These are phyloP conservation scores for Przewalskia tangutica DNA, from an alignment of 257 asterid genomes.

Conservation along the genomic window DNA sequence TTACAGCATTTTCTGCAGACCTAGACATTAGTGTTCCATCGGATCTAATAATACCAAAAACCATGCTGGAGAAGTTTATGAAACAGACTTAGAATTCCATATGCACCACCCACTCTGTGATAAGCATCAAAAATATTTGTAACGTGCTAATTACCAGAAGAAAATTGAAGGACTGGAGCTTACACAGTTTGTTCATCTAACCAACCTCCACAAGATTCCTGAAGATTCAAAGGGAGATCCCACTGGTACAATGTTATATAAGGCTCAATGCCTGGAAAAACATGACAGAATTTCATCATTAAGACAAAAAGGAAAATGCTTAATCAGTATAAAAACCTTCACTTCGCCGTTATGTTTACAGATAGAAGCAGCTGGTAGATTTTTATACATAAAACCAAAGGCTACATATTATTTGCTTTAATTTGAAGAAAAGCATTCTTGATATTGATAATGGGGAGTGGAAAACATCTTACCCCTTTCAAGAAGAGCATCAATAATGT, in stretches of 20 bases:
- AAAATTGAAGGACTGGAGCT: slow-evolving; percentile 1
- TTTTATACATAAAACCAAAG: background rate
- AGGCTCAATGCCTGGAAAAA: slow-evolving; percentile 39
- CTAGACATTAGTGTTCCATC: background rate
- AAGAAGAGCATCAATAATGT: slow-evolving; percentile 36
- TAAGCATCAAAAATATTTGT: background rate
- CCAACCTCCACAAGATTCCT: slow-evolving; percentile 43
- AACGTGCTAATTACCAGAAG: background rate
- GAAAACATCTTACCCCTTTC: slow-evolving; percentile 26
- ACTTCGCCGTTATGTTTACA: background rate
- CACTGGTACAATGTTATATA: slow-evolving; percentile 43
- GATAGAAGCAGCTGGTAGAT: background rate
- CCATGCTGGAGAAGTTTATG: background rate
- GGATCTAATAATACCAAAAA: background rate
- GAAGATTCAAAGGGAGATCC: slow-evolving; percentile 49
- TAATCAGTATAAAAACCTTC: background rate
- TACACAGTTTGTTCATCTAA: slow-evolving; percentile 32
- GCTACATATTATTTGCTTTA: background rate
- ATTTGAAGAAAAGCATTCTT: background rate
- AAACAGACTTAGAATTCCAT: background rate
- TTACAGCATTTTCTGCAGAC: background rate
- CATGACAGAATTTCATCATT: slow-evolving; percentile 3
- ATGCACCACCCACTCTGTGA: background rate
- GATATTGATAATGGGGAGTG: background rate
- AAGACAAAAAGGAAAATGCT: background rate